These are phyloP conservation scores for Gossypium stocksii DNA, from an alignment of 345 rosid species.

Conservation along the genomic window DNA sequence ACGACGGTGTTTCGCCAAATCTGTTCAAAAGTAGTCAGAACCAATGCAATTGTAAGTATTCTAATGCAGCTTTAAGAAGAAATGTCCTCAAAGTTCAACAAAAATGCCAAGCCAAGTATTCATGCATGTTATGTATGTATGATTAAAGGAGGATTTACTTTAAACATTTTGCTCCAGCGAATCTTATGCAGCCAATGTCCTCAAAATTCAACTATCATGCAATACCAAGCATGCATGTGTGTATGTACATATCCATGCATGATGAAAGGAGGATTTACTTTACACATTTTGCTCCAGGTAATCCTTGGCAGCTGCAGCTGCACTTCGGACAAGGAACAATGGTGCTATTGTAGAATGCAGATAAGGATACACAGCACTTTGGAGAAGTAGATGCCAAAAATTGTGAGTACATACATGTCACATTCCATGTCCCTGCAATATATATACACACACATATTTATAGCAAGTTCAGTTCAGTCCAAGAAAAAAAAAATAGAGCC, in stretches of 20 bases:
- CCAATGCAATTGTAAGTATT: not conserved
- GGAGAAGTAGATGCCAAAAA: slow-evolving; percentile 55
- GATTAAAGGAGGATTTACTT: no score
- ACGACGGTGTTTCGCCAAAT: slow-evolving; percentile 32
- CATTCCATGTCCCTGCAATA: slow-evolving; percentile 67
- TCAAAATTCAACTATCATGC: not conserved
- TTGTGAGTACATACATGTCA: slow-evolving; percentile 65
- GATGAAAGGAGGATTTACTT: slow-evolving; percentile 28
- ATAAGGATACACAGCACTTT: slow-evolving; percentile 80
- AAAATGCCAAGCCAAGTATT: no score
- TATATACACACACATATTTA: not conserved
- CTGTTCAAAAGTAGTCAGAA: slow-evolving; percentile 21
- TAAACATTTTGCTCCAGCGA: no score
- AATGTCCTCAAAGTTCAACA: no score
- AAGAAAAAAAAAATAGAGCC: not conserved
- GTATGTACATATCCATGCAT: not conserved
- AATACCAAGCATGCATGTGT: no score
- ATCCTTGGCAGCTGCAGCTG: slow-evolving; percentile 65
- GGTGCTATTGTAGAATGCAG: slow-evolving; percentile 59
- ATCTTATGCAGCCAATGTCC: no score
- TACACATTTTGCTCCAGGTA: slow-evolving; percentile 41
- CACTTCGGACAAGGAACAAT: slow-evolving; percentile 70
- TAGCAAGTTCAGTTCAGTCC: not conserved
- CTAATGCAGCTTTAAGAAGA: not conserved
- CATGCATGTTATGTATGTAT: no score